phyloP scores from a whole-genome alignment of 306 rosid species.

The Pyrus bretschneideri region DNA sequence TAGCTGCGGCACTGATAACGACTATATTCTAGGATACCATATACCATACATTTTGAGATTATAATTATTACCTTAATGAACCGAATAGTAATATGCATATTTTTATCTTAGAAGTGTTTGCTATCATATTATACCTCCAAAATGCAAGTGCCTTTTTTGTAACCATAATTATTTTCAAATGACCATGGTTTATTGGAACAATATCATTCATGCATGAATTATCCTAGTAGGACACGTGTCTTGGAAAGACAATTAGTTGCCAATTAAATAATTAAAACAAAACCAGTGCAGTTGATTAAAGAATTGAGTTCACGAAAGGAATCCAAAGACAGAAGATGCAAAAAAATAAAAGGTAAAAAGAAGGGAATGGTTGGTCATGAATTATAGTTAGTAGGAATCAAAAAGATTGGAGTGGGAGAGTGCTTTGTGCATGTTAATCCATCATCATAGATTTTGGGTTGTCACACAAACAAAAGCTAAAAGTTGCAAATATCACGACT shows the following conservation, averaged over 20 bases:
- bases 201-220: neutral
- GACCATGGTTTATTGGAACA: neutral
- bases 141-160: neutral
- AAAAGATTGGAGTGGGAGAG: neutral
- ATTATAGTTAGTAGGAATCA: slow-evolving; percentile 1
- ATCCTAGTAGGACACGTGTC: neutral
- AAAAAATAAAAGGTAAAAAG: neutral
- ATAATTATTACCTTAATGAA: neutral
- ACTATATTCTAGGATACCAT: too few relatives aligned
- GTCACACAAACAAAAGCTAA: slow-evolving; percentile 24
- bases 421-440: slow-evolving; percentile 32
- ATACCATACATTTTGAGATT: neutral
- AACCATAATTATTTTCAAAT: neutral
- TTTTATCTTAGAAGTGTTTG: neutral
- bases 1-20: fast-evolving
- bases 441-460: slow-evolving; percentile 31
- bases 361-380: slow-evolving; percentile 10
- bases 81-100: neutral
- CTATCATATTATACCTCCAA: neutral
- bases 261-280: too few relatives aligned
- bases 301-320: slow-evolving; percentile 3
- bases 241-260: neutral
- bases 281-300: neutral
- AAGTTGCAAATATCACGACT: slow-evolving; percentile 20
- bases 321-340: slow-evolving; percentile 6